Conservation (phyloP, 2,329 filamentous ascomycete genomes). For the Claviceps sp. region DNA sequence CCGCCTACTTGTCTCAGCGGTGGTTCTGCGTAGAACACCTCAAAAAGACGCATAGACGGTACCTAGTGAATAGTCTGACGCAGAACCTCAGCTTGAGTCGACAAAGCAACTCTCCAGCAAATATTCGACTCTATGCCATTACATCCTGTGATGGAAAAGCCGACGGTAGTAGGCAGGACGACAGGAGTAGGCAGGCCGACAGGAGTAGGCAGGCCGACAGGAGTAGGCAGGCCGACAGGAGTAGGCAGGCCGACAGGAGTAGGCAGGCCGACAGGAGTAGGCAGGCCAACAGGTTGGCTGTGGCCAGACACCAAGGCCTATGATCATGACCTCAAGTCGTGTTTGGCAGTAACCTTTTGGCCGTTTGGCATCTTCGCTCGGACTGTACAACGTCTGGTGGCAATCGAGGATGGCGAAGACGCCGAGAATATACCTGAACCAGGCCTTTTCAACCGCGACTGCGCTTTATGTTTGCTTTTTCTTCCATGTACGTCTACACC, state of each 20-base stretch:
- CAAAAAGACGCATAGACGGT: neutral
- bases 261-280: constrained; percentile 2
- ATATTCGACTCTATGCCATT: constrained; percentile 6
- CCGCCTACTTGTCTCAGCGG: neutral
- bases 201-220: too few species aligned
- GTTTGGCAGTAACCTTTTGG: constrained; percentile 8
- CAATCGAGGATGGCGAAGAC: constrained; percentile 11
- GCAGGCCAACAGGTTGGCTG: constrained; percentile 8
- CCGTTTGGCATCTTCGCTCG: constrained; percentile 17
- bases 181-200: constrained; percentile 2
- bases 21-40: neutral
- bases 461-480: constrained; percentile 12
- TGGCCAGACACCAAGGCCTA: constrained; percentile 6
- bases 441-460: constrained; percentile 12
- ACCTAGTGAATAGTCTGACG: neutral
- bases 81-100: neutral
- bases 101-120: constrained; percentile 4
- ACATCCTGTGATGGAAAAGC: constrained; percentile 11
- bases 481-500: constrained; percentile 17
- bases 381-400: constrained; percentile 12
- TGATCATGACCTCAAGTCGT: constrained; percentile 1
- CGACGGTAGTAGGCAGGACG: too few species aligned
- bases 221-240: constrained; percentile 3
- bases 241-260: constrained; percentile 2
- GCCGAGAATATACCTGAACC: constrained; percentile 7